These are phyloP conservation scores for Coccinonectria pachysandricola DNA, from an alignment of 2,329 filamentous ascomycete species.

Conservation along the genomic window DNA sequence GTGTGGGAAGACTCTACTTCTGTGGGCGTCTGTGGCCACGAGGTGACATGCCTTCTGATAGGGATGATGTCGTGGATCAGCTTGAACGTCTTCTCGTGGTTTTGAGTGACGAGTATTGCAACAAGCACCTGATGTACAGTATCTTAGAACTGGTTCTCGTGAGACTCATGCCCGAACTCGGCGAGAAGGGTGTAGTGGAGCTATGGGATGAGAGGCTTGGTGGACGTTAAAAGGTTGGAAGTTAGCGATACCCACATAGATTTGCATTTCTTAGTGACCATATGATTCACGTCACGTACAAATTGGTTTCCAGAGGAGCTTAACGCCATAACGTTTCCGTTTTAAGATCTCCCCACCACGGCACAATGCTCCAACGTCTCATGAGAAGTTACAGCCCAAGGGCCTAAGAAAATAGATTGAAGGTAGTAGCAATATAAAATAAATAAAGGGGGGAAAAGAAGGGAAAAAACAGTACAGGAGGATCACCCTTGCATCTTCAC, in stretches of 20 bases:
- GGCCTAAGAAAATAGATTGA: no score
- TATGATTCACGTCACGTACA: conserved; percentile 1
- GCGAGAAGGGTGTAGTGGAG: conserved; percentile 59
- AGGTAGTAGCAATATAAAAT: no score
- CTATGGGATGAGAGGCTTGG: conserved; percentile 63
- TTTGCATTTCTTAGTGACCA: no score
- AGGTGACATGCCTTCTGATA: conserved; percentile 12
- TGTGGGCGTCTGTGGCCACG: conserved; percentile 26
- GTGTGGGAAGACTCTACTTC: conserved; percentile 41
- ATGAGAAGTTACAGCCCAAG: no score
- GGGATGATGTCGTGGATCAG: conserved; percentile 40
- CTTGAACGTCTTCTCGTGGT: conserved; percentile 61
- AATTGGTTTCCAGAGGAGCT: no score
- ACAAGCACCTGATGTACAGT: conserved; percentile 81
- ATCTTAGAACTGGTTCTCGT: conserved; percentile 75
- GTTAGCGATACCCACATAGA: conserved; percentile 14
- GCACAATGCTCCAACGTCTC: no score
- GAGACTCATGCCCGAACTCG: conserved; percentile 73
- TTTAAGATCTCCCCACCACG: no score
- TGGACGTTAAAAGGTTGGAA: no score
- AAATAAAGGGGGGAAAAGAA: no score
- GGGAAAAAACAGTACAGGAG: no score
- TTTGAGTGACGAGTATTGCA: conserved; percentile 76
- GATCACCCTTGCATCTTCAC: no score
- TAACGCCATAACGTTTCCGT: no score